A percentile compares a stretch with the other conserved stretches of the same genome.
Evolutionary conservation across 331 rosid genomes (phyloP).

Genomic region (Quercus tomentella): DNA sequence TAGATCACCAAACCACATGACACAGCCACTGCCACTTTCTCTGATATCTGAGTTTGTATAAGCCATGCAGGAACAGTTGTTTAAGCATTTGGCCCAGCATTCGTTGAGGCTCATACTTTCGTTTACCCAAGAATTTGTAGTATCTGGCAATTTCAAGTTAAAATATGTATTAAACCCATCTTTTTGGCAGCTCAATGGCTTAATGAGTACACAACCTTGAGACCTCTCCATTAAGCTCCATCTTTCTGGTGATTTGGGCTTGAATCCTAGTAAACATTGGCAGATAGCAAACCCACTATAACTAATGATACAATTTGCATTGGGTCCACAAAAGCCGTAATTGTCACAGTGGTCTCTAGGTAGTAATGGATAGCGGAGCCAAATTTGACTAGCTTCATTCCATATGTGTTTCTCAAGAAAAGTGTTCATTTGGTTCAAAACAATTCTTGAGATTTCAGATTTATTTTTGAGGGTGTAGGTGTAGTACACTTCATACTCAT

Average conservation of each 20-base stretch:
- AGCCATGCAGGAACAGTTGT: constrained; percentile 27
- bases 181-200: constrained; percentile 7
- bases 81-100: constrained; percentile 24
- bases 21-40: constrained; percentile 30
- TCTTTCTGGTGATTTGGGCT: constrained; percentile 28
- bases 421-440: constrained; percentile 26
- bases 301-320: constrained; percentile 34
- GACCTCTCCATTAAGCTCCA: constrained; percentile 37
- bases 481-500: constrained; percentile 18
- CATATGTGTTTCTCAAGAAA: constrained; percentile 29
- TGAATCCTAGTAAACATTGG: constrained; percentile 44
- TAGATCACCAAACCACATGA: constrained; percentile 25
- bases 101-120: constrained; percentile 12
- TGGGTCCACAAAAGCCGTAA: constrained; percentile 46
- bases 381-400: constrained; percentile 20
- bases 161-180: constrained; percentile 18
- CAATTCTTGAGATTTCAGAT: neutral
- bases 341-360: constrained; percentile 49
- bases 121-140: constrained; percentile 32
- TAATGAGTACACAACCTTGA: constrained; percentile 27
- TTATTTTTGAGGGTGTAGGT: neutral
- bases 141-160: constrained; percentile 31
- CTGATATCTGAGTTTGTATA: constrained; percentile 25
- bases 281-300: constrained; percentile 32
- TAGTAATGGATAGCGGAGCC: constrained; percentile 35